phyloP scores from a whole-genome alignment of 352 stramenopile genomes.

The Hyaloperonospora arabidopsidis region DNA sequence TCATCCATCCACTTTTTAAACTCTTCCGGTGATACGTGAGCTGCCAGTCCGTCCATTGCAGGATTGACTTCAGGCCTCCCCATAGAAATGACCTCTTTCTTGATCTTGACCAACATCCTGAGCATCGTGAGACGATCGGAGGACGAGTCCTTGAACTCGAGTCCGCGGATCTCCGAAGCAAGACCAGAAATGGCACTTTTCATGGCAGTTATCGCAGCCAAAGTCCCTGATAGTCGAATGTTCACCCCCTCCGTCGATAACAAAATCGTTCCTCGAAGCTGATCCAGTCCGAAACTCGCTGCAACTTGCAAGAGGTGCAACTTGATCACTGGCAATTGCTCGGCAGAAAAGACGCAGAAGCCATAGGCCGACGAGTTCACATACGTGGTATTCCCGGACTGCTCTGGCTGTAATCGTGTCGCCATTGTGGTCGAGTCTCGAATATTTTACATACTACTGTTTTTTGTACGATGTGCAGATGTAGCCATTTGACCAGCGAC shows the following conservation, averaged over 20 bases:
- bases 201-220: slow-evolving; percentile 35
- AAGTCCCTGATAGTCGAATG: slow-evolving; percentile 50
- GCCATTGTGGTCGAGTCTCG: slow-evolving; percentile 13
- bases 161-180: slow-evolving; percentile 29
- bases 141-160: slow-evolving; percentile 64
- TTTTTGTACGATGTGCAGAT: background rate
- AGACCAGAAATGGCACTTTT: slow-evolving; percentile 37
- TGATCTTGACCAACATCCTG: slow-evolving; percentile 67
- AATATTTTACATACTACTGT: slow-evolving; percentile 6
- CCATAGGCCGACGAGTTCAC: slow-evolving; percentile 72
- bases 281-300: slow-evolving; percentile 21
- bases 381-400: slow-evolving; percentile 5
- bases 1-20: slow-evolving; percentile 65
- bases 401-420: background rate
- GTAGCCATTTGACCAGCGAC: background rate
- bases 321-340: slow-evolving; percentile 33
- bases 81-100: slow-evolving; percentile 76
- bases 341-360: slow-evolving; percentile 45
- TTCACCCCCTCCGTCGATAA: slow-evolving; percentile 60
- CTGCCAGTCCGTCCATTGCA: slow-evolving; percentile 38
- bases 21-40: slow-evolving; percentile 49
- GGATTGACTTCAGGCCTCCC: slow-evolving; percentile 38
- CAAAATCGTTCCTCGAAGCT: slow-evolving; percentile 59
- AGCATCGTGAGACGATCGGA: slow-evolving; percentile 48
- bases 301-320: slow-evolving; percentile 27